A percentile compares a stretch with the other conserved stretches of the same genome.
Evolutionary conservation across 78 protist genomes (phyloP).

Genomic region (Goniomonas avonlea): DNA sequence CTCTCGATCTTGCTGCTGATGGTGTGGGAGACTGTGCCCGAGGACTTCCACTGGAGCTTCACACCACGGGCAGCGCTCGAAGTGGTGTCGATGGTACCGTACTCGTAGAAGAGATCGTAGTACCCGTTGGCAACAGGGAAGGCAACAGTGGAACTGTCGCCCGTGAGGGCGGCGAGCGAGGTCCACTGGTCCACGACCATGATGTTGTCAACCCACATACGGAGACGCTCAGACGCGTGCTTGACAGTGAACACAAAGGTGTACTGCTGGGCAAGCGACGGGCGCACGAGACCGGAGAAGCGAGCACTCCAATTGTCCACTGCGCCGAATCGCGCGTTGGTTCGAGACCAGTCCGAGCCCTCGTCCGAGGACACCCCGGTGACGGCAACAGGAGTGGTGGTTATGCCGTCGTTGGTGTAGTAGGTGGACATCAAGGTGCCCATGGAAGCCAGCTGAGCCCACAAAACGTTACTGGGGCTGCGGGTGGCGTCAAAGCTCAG

Average conservation of each 20-base stretch:
- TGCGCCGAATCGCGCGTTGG: background rate
- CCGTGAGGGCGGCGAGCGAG: background rate
- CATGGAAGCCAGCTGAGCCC: background rate
- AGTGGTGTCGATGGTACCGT: background rate
- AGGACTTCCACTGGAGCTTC: too few relatives aligned
- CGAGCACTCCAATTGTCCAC: too few relatives aligned
- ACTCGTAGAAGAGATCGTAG: background rate
- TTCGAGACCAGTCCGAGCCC: background rate
- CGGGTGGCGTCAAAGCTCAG: slow-evolving; percentile 2
- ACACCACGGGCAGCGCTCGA: background rate
- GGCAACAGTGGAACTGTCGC: background rate
- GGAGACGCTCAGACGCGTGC: background rate
- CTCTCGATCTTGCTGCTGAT: too few relatives aligned
- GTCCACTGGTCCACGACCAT: background rate
- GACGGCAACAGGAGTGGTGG: background rate
- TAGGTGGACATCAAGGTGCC: slow-evolving; percentile 10
- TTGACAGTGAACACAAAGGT: background rate
- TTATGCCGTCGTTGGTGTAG: background rate
- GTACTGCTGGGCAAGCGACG: background rate
- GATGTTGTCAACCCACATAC: slow-evolving; percentile 7
- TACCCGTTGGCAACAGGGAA: background rate
- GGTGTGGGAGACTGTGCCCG: too few relatives aligned
- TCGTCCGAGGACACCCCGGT: background rate
- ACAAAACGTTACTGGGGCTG: background rate
- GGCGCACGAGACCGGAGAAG: background rate